These are phyloP conservation scores for Paramecium sonneborni DNA, from an alignment of 73 alveolate species.

Conservation along the genomic window DNA sequence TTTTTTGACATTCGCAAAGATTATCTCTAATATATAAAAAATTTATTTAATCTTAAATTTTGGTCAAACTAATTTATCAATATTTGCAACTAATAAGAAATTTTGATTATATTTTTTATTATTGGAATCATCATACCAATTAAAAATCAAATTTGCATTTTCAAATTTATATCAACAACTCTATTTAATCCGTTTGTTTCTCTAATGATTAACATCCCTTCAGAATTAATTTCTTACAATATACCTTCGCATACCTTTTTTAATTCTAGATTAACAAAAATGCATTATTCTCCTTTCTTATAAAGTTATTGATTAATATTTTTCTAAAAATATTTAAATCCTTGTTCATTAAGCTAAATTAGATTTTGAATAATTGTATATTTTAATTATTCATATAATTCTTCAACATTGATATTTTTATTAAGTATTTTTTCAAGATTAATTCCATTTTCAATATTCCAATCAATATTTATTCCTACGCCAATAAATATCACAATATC, in stretches of 20 bases:
- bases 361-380: background rate
- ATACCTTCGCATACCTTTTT: background rate
- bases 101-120: too few species aligned
- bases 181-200: constrained; percentile 17
- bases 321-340: background rate
- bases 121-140: background rate
- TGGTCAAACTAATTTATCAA: too few species aligned
- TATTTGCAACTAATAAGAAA: too few species aligned
- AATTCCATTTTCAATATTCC: background rate
- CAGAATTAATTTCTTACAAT: background rate
- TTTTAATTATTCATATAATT: background rate
- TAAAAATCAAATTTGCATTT: background rate
- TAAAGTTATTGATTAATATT: background rate
- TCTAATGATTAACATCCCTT: constrained; percentile 13
- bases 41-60: too few species aligned
- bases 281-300: background rate
- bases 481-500: background rate
- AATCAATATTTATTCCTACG: constrained; percentile 8
- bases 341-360: background rate
- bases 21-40: too few species aligned
- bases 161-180: background rate
- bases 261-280: background rate
- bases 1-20: too few species aligned
- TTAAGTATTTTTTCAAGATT: background rate
- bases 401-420: background rate